These are phyloP conservation scores for Paramecium caudatum DNA, from an alignment of 73 alveolate genomes.

Conservation along the genomic window DNA sequence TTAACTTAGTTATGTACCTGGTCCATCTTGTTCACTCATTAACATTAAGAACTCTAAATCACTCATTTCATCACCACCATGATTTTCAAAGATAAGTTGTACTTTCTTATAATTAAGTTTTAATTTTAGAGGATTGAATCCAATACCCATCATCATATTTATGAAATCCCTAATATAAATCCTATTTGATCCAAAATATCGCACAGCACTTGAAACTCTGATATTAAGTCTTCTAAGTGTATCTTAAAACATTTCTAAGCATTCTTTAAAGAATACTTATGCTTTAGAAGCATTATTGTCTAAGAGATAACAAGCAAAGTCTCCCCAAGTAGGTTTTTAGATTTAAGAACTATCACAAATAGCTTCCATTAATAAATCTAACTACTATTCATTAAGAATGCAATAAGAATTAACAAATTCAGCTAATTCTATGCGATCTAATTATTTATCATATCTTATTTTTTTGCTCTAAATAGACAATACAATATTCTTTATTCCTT, in stretches of 20 bases:
- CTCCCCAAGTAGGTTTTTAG: constrained; percentile 57
- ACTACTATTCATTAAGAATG: neutral
- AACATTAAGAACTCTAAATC: constrained; percentile 65
- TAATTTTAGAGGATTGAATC: constrained; percentile 33
- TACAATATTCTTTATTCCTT: constrained; percentile 38
- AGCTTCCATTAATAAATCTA: constrained; percentile 59
- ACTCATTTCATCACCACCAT: constrained; percentile 71
- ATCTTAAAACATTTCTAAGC: constrained; percentile 38
- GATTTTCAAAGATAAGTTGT: neutral
- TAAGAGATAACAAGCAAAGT: constrained; percentile 51
- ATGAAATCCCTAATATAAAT: neutral
- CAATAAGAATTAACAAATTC: constrained; percentile 13
- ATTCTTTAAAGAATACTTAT: constrained; percentile 53
- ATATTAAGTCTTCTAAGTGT: constrained; percentile 5
- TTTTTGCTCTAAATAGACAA: neutral
- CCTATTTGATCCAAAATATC: constrained; percentile 27
- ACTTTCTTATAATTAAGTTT: constrained; percentile 5
- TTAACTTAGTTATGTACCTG: constrained; percentile 49
- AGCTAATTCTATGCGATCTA: constrained; percentile 43
- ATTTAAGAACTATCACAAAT: constrained; percentile 39
- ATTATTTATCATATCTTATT: neutral
- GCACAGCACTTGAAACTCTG: constrained; percentile 14
- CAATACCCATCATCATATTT: constrained; percentile 52
- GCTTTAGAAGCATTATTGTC: constrained; percentile 12
- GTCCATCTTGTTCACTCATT: constrained; percentile 40